phyloP scores from a whole-genome alignment of 208 protist species.

The Leishmania guyanensis region DNA sequence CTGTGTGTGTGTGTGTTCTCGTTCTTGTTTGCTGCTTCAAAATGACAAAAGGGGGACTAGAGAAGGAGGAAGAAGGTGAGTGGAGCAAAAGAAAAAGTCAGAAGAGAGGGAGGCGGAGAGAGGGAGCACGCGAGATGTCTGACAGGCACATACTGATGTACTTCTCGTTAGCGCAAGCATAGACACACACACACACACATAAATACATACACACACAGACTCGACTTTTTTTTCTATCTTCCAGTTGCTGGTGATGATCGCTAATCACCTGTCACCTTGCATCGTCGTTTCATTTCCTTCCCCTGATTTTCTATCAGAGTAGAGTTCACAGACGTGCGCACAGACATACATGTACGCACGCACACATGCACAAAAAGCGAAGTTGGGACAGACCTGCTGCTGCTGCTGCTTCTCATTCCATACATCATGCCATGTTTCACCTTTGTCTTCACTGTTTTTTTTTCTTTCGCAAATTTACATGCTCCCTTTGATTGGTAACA shows the following conservation, averaged over 20 bases:
- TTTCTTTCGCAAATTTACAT: not conserved
- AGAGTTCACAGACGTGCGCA: not conserved
- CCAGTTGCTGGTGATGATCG: not conserved
- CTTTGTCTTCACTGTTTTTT: not conserved
- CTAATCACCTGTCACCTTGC: not conserved
- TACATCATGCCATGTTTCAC: not conserved
- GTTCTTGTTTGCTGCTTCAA: not conserved
- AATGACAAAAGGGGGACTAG: not conserved
- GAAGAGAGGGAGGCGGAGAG: not conserved
- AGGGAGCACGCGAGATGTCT: not conserved
- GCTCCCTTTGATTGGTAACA: not conserved
- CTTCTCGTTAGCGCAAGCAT: not conserved
- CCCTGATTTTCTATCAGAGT: not conserved
- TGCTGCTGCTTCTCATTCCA: not conserved
- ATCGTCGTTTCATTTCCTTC: not conserved
- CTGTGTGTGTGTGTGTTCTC: not conserved
- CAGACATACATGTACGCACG: not conserved
- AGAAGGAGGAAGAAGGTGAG: not conserved
- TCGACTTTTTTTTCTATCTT: not conserved
- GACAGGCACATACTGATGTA: not conserved
- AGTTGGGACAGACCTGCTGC: not conserved
- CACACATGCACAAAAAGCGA: slow-evolving; percentile 1
- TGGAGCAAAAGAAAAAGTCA: not conserved
- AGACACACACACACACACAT: not conserved
- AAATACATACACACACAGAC: not conserved